A percentile compares a stretch with the other conserved stretches of the same genome.
Conservation (phyloP, 371 early-diverging fungal genomes). For the Nematocida homosporus region DNA sequence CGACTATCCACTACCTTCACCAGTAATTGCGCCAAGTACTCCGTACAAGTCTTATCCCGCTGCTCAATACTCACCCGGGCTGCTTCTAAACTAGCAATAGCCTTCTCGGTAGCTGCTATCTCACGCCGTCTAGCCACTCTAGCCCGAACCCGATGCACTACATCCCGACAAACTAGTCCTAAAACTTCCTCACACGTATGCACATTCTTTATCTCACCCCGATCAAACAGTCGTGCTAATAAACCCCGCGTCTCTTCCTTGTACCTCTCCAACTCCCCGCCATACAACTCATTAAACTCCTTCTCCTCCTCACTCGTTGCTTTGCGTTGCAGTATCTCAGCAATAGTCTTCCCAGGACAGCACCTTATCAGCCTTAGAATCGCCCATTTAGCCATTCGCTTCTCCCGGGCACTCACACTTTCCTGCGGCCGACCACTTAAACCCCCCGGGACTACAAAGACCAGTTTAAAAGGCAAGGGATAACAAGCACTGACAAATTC, state of each 20-base stretch:
- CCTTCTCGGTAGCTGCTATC: slow-evolving; percentile 60
- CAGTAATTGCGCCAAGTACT: slow-evolving; percentile 59
- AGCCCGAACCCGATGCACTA: slow-evolving; percentile 47
- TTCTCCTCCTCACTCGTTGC: background rate
- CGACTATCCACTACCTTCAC: slow-evolving; percentile 51
- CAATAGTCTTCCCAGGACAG: slow-evolving; percentile 18
- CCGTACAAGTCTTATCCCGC: slow-evolving; percentile 71
- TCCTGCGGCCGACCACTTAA: background rate
- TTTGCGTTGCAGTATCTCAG: slow-evolving; percentile 28
- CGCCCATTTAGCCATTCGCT: slow-evolving; percentile 49
- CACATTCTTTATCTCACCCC: slow-evolving; percentile 31
- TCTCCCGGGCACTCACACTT: slow-evolving; percentile 8
- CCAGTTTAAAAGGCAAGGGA: slow-evolving; percentile 47
- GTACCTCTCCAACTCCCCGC: slow-evolving; percentile 19
- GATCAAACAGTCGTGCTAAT: slow-evolving; percentile 2
- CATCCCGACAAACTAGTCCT: slow-evolving; percentile 58
- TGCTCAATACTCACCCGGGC: slow-evolving; percentile 77
- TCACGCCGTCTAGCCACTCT: slow-evolving; percentile 59
- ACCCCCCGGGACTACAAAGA: slow-evolving; percentile 46
- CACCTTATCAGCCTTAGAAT: slow-evolving; percentile 4
- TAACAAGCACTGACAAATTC: slow-evolving; percentile 1
- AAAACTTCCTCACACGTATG: slow-evolving; percentile 60
- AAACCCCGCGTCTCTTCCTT: slow-evolving; percentile 13
- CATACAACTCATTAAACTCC: background rate
- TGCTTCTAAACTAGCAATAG: slow-evolving; percentile 56